Conservation (phyloP, 805 yeast species). For the Phaffomyces thermotolerans region DNA sequence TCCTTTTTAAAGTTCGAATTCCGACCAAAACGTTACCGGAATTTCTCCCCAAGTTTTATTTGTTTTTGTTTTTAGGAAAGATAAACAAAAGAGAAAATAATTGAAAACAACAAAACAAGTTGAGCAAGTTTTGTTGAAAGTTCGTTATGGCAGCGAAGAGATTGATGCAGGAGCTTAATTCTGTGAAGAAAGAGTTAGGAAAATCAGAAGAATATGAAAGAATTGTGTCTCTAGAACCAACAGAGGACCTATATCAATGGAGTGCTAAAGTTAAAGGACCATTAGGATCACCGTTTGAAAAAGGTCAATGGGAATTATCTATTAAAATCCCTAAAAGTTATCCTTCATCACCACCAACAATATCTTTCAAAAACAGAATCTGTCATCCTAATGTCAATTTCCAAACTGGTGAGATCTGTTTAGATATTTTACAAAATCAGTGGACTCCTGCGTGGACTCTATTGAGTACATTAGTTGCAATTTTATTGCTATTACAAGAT, state of each 20-base stretch:
- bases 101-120: too few relatives aligned
- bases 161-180: slow-evolving; percentile 30
- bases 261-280: slow-evolving; percentile 45
- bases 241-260: slow-evolving; percentile 46
- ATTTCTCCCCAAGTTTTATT: background rate
- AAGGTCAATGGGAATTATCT: slow-evolving; percentile 44
- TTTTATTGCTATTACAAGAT: slow-evolving; percentile 46
- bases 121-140: too few relatives aligned
- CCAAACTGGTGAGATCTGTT: slow-evolving; percentile 59
- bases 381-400: slow-evolving; percentile 46
- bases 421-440: slow-evolving; percentile 50
- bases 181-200: slow-evolving; percentile 24
- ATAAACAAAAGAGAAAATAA: background rate
- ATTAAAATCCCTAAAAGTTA: slow-evolving; percentile 41
- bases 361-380: slow-evolving; percentile 35
- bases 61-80: background rate
- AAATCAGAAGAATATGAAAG: slow-evolving; percentile 19
- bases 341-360: slow-evolving; percentile 53
- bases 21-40: background rate
- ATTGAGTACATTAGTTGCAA: slow-evolving; percentile 46
- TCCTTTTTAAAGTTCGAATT: too few relatives aligned
- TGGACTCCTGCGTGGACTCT: slow-evolving; percentile 79
- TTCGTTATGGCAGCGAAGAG: slow-evolving; percentile 25
- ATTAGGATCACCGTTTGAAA: slow-evolving; percentile 41
- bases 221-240: slow-evolving; percentile 40